These are phyloP conservation scores for Calocera viscosa DNA, from an alignment of 768 basidiomycete species.

Conservation along the genomic window DNA sequence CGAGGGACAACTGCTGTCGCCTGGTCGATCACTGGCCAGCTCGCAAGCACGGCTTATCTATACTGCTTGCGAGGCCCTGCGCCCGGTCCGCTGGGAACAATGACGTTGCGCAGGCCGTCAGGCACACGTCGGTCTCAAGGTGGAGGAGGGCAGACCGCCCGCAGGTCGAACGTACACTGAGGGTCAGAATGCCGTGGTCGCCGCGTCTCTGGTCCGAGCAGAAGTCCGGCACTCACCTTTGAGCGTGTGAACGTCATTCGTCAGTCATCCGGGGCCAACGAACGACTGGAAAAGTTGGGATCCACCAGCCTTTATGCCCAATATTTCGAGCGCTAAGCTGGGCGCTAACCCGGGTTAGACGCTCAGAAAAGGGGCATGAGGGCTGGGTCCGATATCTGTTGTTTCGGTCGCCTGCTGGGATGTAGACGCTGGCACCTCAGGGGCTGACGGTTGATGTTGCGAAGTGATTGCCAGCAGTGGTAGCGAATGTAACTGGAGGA, in stretches of 20 bases:
- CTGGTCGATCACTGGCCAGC: background rate
- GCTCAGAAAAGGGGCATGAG: background rate
- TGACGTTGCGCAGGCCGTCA: background rate
- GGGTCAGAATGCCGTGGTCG: background rate
- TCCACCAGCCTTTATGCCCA: background rate
- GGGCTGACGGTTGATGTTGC: background rate
- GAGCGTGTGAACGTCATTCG: background rate
- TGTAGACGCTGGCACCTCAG: background rate
- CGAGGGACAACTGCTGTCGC: background rate
- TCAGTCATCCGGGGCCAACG: background rate
- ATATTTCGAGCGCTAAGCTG: background rate
- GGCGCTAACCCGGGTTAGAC: background rate
- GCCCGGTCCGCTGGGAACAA: background rate
- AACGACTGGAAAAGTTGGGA: background rate
- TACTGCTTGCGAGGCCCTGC: background rate
- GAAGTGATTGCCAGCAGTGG: background rate
- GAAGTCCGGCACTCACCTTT: background rate
- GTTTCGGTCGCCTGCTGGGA: background rate
- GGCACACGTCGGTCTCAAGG: background rate
- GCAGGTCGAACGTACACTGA: background rate
- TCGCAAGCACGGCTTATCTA: background rate
- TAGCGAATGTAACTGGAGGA: background rate
- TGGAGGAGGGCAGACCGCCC: background rate
- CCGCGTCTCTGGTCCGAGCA: background rate
- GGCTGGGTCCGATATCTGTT: background rate